Conservation (phyloP, 1,284 basidiomycete genomes). For the Sutorius eximius region DNA sequence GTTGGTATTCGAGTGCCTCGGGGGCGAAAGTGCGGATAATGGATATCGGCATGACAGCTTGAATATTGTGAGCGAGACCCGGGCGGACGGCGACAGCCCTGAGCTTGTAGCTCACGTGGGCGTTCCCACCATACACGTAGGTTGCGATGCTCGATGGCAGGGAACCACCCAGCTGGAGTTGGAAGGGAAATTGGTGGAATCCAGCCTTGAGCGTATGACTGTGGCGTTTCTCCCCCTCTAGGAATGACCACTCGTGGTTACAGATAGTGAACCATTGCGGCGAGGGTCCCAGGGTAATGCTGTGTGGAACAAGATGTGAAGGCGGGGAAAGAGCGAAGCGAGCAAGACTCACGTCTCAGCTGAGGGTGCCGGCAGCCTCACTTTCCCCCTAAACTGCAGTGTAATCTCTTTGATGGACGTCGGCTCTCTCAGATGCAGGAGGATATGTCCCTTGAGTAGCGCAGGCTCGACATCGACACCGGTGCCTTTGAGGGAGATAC, state of each 20-base stretch:
- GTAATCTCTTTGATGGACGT: conserved; percentile 87
- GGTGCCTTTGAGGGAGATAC: conserved; percentile 73
- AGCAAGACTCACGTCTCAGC: conserved; percentile 59
- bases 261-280: conserved; percentile 67
- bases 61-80: conserved; percentile 73
- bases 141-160: conserved; percentile 78
- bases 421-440: conserved; percentile 75
- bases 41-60: conserved; percentile 59
- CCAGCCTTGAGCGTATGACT: conserved; percentile 89
- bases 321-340: conserved; percentile 3
- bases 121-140: conserved; percentile 50
- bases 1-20: conserved; percentile 91
- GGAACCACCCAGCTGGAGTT: conserved; percentile 76
- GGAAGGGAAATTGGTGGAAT: conserved; percentile 85
- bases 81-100: conserved; percentile 78
- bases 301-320: conserved; percentile 20
- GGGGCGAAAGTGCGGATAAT: conserved; percentile 73
- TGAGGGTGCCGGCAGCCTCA: conserved; percentile 64
- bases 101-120: conserved; percentile 81
- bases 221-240: conserved; percentile 75
- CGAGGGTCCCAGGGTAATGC: conserved; percentile 46
- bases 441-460: conserved; percentile 72
- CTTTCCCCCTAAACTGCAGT: conserved; percentile 82
- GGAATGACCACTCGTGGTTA: conserved; percentile 87
- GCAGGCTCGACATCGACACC: conserved; percentile 83